Base-by-base conservation (phyloP, 306 rosid species). In the Trifolium pratense region DNA sequence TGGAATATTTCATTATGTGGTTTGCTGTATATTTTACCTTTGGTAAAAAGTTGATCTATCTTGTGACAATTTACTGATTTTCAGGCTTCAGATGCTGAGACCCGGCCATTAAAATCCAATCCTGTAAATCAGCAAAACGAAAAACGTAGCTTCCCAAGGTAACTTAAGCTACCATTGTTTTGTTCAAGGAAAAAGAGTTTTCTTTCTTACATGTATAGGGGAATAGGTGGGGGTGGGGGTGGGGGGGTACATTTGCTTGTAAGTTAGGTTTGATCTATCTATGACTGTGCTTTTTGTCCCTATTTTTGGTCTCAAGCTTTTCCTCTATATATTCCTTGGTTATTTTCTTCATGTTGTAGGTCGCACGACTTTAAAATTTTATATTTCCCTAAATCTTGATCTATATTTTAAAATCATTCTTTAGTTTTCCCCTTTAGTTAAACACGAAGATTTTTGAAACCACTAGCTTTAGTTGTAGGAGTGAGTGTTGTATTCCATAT, bases 11-110 rank as follows among this genome's bases (percentile, higher is more conserved):
- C 20, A 2, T 49, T 18, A 6, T 48, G 68, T 23, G 14, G 59
- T 26, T 34, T 62, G 40, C 43, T 71, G 43, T 40, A 18, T 71
- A 42, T 61, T 71, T 6, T 32, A 42, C 26, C 20, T 16, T 32
- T 20, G 59, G n/a, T n/a, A n/a, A n/a, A n/a, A n/a, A n/a, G n/a
- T n/a, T n/a, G n/a, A n/a, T n/a, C n/a, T n/a, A n/a, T n/a, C n/a
- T n/a, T n/a, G n/a, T n/a, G n/a, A n/a, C n/a, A n/a, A n/a, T n/a
- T n/a, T n/a, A n/a, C 61, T 48, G 76, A 40, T 75, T 84, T 86
- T 79, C 90, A 95, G 99, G 89, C 78, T 79, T 71, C 62, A 73
- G 88, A 84, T 70, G 80, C 69, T 73, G 97, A 84, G 79, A 78
- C 81, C 42, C 81, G 58, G 79, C 66, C 82, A 68, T 46, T 78